Percentiles rank a stretch among this genome's conserved stretches.
Conservation (phyloP, 2,329 filamentous ascomycete genomes). For the Raffaelea ambrosiae region DNA sequence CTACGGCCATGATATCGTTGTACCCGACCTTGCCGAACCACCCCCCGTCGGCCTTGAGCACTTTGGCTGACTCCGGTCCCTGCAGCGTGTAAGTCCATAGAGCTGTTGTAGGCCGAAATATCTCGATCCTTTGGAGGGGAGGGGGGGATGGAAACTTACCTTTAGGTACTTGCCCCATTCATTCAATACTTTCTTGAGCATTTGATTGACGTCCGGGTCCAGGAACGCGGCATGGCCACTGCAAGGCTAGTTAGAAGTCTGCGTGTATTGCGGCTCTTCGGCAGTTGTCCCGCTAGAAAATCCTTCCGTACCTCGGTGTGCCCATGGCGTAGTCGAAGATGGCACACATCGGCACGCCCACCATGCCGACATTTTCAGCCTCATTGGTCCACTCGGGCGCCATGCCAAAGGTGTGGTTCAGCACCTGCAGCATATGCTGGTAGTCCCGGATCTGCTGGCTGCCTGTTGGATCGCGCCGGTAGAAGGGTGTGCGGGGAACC, state of each 20-base stretch:
- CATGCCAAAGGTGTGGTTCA: conserved; percentile 50
- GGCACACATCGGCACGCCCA: conserved; percentile 44
- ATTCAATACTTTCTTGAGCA: conserved; percentile 46
- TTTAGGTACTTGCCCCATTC: conserved; percentile 47
- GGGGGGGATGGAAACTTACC: no score
- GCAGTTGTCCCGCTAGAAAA: no score
- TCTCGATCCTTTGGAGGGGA: neutral
- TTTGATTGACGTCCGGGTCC: conserved; percentile 44
- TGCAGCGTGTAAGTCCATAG: conserved; percentile 23
- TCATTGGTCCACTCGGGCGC: conserved; percentile 46
- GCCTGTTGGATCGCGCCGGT: conserved; percentile 53
- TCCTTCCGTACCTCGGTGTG: conserved; percentile 38
- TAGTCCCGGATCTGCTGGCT: conserved; percentile 57
- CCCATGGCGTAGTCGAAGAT: conserved; percentile 50
- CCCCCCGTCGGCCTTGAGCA: conserved; percentile 35
- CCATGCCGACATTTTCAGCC: conserved; percentile 41
- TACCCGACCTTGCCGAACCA: conserved; percentile 47
- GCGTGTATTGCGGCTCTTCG: no score
- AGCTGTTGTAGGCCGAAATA: no score
- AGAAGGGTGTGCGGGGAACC: conserved; percentile 51
- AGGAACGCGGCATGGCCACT: conserved; percentile 45
- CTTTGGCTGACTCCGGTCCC: conserved; percentile 45
- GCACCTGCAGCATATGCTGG: conserved; percentile 54
- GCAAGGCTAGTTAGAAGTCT: neutral
- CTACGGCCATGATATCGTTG: conserved; percentile 40